These are phyloP conservation scores for Gaultheria prostrata DNA, from an alignment of 148 eudicot genomes.

Conservation along the genomic window DNA sequence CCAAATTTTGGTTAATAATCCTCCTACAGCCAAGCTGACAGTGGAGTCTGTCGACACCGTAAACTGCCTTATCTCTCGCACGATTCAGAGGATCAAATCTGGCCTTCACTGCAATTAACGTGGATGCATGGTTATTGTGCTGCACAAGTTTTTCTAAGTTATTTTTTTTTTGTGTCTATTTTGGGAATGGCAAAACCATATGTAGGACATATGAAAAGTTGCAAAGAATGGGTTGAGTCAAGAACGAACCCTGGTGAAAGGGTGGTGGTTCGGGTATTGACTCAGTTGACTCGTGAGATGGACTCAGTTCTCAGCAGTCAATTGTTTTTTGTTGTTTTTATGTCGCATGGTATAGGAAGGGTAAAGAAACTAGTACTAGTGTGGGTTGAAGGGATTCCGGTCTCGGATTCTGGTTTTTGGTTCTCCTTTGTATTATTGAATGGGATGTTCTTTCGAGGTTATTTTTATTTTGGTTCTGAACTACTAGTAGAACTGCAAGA, in stretches of 20 bases:
- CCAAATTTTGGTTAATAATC: constrained; percentile 57
- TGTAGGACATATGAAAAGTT: neutral
- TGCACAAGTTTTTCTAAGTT: neutral
- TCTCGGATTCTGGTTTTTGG: neutral
- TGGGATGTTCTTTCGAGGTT: neutral
- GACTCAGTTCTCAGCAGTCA: constrained; percentile 14
- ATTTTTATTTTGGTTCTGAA: neutral
- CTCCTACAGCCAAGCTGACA: constrained; percentile 52
- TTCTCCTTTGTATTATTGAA: neutral
- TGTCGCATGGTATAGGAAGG: neutral
- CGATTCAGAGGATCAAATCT: constrained; percentile 57
- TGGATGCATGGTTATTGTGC: neutral
- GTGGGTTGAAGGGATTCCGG: neutral
- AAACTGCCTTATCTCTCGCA: constrained; percentile 52
- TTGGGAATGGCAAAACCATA: neutral
- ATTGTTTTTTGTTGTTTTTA: neutral
- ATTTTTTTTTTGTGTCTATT: neutral
- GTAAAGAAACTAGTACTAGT: neutral
- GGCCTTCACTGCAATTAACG: constrained; percentile 26
- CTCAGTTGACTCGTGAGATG: constrained; percentile 35
- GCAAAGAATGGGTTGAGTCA: constrained; percentile 36
- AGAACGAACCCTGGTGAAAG: constrained; percentile 75
- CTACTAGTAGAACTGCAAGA: neutral
- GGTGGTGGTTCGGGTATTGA: constrained; percentile 82
- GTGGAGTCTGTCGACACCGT: constrained; percentile 64